Evolutionary conservation across 2,329 filamentous ascomycete genomes (phyloP), one percentile per base, ranked within the genome.

Genomic region (Alternaria arbusti): DNA sequence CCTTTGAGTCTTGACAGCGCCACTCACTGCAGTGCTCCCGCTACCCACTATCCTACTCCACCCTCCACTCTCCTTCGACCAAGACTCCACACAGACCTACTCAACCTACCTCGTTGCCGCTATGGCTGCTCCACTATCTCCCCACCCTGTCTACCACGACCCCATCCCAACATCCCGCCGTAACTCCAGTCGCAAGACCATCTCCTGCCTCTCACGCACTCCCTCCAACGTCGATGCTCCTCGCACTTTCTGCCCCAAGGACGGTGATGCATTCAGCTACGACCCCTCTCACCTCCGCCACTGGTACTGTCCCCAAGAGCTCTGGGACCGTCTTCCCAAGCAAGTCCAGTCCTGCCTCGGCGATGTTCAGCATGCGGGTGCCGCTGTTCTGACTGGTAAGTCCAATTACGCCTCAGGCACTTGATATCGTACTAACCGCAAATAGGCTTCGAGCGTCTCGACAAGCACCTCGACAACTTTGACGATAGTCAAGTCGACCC

Each of bases 361-460:
- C 5, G 73, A 78, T 30, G 78, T 84, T 70, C 78, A 81, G 66
- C 79, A 80, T 51, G 78, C 82, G 54, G 83, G 81, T 45, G 84
- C 84, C 17, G 82, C 82, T 40, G 79, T 84, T 32, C 74, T 78
- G 66, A 84, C 82, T 51, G 75, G 81, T 63, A 79, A 64, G 79
- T 77, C 45, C 13, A 45, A 46, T 11, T 17, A 63, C 62, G 57
- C 59, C 44, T 61, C 57, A 36, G 56, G 36, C 52, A 44, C n/a
- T 58, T 40, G 56, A 63, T 55, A 47, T 30, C 26, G 43, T 54
- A 49, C 69, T 74, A 61, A 75, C 56, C 28, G 17, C 8, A 11
- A 45, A 46, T 46, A 78, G 76, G 72, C 26, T 78, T 71, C 59
- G 74, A 75, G 61, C 75, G 77, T 32, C 70, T 79, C 15, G 70